Evolutionary conservation across 2,329 filamentous ascomycete genomes (phyloP).

Genomic region (Xylaria arbuscula): DNA sequence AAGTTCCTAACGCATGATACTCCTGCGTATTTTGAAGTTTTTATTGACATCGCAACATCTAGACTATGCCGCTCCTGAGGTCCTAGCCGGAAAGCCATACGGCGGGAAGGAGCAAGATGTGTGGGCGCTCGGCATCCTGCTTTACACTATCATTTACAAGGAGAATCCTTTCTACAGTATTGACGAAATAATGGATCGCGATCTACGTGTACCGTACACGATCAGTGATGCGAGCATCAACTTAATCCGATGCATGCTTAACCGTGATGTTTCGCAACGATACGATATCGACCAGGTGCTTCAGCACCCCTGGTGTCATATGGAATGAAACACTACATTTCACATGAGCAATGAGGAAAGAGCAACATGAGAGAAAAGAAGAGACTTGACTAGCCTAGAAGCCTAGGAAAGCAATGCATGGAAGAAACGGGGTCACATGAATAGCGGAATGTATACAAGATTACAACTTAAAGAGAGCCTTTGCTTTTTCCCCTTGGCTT

Average conservation of each 20-base stretch:
- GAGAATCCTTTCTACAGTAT: conserved; percentile 99
- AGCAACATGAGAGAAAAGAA: neutral
- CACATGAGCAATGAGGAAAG: conserved; percentile 16
- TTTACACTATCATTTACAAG: conserved; percentile 99
- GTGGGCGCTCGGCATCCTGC: conserved; percentile 94
- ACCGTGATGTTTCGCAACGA: conserved; percentile 85
- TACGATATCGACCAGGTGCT: conserved; percentile 90
- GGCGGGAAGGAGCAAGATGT: conserved; percentile 97
- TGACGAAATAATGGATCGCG: conserved; percentile 98
- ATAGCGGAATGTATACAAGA: conserved; percentile 26
- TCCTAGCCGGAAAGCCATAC: conserved; percentile 91
- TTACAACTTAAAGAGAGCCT: conserved; percentile 24
- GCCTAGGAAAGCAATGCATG: conserved; percentile 26
- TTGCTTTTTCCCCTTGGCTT: conserved; percentile 6
- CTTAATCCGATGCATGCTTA: conserved; percentile 89
- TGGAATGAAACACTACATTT: conserved; percentile 35
- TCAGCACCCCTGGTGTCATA: conserved; percentile 83
- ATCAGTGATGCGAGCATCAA: conserved; percentile 94
- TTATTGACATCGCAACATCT: conserved; percentile 32
- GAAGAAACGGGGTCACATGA: conserved; percentile 20
- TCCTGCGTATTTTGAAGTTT: neutral
- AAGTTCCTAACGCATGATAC: conserved; percentile 51
- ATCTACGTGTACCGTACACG: conserved; percentile 87
- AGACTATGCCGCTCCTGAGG: conserved; percentile 99
- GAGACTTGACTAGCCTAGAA: conserved; percentile 20